These are phyloP conservation scores for Monilinia aucupariae DNA, from an alignment of 2,329 filamentous ascomycete genomes.

Conservation along the genomic window DNA sequence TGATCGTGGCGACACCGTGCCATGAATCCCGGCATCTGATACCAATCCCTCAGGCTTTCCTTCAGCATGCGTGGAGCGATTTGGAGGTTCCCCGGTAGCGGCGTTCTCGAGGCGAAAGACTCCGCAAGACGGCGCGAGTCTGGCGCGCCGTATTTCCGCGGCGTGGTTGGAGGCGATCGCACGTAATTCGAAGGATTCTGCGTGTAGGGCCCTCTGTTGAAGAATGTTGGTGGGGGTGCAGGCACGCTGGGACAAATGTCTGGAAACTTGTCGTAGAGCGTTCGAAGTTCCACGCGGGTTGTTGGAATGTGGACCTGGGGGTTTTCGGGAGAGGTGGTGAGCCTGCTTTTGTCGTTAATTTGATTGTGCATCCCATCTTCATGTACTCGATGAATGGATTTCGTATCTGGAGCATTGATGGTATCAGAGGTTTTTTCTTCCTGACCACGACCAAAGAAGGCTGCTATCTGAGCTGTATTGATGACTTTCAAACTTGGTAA, in stretches of 20 bases:
- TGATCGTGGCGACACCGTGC: not conserved
- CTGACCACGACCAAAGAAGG: not conserved
- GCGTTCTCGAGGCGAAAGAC: slow-evolving; percentile 4
- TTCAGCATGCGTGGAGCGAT: not conserved
- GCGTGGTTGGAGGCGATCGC: not conserved
- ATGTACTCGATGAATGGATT: not conserved
- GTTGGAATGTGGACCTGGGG: not conserved
- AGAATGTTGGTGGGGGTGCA: not conserved
- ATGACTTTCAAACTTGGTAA: not conserved
- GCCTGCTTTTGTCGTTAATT: no score
- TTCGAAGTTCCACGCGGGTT: not conserved
- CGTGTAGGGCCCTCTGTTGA: not conserved
- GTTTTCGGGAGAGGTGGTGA: no score
- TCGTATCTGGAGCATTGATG: not conserved
- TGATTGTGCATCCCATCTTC: not conserved
- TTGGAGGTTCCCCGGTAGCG: not conserved
- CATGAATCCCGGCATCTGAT: not conserved
- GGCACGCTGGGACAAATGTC: slow-evolving; percentile 2
- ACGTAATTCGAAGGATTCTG: not conserved
- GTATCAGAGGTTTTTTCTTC: not conserved
- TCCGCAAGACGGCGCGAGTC: slow-evolving; percentile 5
- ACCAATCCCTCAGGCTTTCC: slow-evolving; percentile 5
- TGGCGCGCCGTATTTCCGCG: slow-evolving; percentile 1
- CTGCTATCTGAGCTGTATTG: not conserved
- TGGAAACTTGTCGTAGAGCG: slow-evolving; percentile 2